Percentiles rank a stretch among this genome's conserved stretches.
phyloP scores from a whole-genome alignment of 148 eudicot species.

The Amaranthus hypochondriacus region DNA sequence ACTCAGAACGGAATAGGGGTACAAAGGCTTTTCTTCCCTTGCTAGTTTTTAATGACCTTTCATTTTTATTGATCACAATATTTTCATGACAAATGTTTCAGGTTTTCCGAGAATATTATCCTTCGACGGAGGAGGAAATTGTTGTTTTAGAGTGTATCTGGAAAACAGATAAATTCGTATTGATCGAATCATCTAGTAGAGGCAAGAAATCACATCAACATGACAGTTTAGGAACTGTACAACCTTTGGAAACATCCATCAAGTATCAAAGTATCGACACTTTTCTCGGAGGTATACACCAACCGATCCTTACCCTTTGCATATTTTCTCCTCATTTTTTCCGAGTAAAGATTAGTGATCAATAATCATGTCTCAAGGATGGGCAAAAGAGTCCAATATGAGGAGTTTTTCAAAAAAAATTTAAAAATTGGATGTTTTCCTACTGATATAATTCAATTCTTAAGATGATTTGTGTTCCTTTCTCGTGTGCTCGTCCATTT shows the following conservation, averaged over 20 bases:
- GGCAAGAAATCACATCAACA: slow-evolving; percentile 26
- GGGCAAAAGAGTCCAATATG: too few relatives aligned
- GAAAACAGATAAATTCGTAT: slow-evolving; percentile 69
- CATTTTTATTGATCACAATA: neutral
- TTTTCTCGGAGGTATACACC: slow-evolving; percentile 60
- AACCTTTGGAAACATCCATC: slow-evolving; percentile 22
- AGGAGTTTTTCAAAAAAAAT: too few relatives aligned
- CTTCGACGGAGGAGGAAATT: slow-evolving; percentile 45
- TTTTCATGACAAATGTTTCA: slow-evolving; percentile 24
- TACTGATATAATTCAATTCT: too few relatives aligned
- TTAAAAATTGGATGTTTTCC: too few relatives aligned
- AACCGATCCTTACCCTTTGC: neutral
- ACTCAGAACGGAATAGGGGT: slow-evolving; percentile 87
- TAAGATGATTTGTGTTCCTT: too few relatives aligned
- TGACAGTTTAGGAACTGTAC: slow-evolving; percentile 30
- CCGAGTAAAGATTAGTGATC: too few relatives aligned
- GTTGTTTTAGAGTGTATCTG: slow-evolving; percentile 56
- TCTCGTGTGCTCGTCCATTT: too few relatives aligned
- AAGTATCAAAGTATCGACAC: slow-evolving; percentile 53
- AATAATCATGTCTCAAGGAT: too few relatives aligned
- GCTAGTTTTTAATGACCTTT: neutral
- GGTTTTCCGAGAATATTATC: slow-evolving; percentile 91
- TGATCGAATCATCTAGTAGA: slow-evolving; percentile 42
- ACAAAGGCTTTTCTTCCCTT: neutral
- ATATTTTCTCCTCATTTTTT: neutral